A percentile compares a stretch with the other conserved stretches of the same genome.
These are phyloP conservation scores for Stagonosporopsis cucurbitacearum DNA, from an alignment of 2,329 filamentous ascomycete species.

Conservation along the genomic window DNA sequence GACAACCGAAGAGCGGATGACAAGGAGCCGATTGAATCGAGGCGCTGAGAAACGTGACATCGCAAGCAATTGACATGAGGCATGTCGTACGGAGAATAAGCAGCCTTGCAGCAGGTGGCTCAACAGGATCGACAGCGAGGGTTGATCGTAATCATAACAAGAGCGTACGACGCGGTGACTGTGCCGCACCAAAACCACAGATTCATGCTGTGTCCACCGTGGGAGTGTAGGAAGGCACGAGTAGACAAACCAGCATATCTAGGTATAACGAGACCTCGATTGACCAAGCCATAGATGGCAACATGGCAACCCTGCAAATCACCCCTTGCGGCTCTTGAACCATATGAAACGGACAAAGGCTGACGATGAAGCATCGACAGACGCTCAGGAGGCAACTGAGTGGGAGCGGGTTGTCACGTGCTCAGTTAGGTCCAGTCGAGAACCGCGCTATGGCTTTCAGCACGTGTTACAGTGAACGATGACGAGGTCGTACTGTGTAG, in stretches of 20 bases:
- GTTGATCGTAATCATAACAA: not conserved
- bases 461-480: no score
- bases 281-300: not conserved
- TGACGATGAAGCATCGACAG: not conserved
- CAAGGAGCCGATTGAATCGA: not conserved
- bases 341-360: not conserved
- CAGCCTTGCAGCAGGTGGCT: slow-evolving; percentile 4
- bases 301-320: no score
- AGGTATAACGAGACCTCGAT: not conserved
- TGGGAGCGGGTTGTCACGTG: slow-evolving; percentile 1
- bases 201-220: no score
- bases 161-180: not conserved
- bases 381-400: not conserved
- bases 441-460: not conserved
- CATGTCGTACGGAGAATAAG: not conserved
- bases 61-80: not conserved
- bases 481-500: no score
- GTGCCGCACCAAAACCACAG: not conserved
- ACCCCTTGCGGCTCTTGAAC: no score
- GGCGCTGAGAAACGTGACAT: not conserved
- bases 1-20: not conserved
- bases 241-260: no score
- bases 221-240: not conserved
- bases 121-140: slow-evolving; percentile 9
- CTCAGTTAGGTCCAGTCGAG: not conserved